Conservation (phyloP, 257 asterid species). For the Petunia axillaris region DNA sequence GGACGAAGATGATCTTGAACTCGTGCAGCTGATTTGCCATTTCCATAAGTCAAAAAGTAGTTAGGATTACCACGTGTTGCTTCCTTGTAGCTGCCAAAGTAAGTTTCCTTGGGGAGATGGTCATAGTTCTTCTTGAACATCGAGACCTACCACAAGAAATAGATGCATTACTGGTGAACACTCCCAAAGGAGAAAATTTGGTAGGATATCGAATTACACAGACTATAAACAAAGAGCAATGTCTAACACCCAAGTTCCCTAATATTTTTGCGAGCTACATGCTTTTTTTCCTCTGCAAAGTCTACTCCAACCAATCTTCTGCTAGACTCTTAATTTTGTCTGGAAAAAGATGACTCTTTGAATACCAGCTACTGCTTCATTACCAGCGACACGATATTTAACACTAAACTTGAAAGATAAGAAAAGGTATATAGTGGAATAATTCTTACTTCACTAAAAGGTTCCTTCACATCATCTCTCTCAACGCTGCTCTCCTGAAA, state of each 20-base stretch:
- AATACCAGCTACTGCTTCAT: not conserved
- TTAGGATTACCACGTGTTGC: constrained; percentile 74
- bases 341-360: not conserved
- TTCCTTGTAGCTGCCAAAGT: constrained; percentile 56
- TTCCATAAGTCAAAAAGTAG: constrained; percentile 81
- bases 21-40: constrained; percentile 82
- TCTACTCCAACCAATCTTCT: constrained; percentile 7
- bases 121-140: constrained; percentile 83
- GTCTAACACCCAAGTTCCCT: not conserved
- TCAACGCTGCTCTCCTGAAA: constrained; percentile 58
- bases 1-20: constrained; percentile 83
- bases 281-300: not conserved
- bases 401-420: constrained; percentile 5
- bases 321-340: not conserved
- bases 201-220: no score
- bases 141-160: constrained; percentile 54
- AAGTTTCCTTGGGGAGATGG: constrained; percentile 64
- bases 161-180: not conserved
- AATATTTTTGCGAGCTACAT: not conserved
- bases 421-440: not conserved
- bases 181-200: not conserved
- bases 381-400: not conserved
- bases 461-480: constrained; percentile 51
- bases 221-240: not conserved
- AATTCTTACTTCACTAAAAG: constrained; percentile 54